Conservation (phyloP, 176 grass and related monocot species). For the Elymus sibiricus region DNA sequence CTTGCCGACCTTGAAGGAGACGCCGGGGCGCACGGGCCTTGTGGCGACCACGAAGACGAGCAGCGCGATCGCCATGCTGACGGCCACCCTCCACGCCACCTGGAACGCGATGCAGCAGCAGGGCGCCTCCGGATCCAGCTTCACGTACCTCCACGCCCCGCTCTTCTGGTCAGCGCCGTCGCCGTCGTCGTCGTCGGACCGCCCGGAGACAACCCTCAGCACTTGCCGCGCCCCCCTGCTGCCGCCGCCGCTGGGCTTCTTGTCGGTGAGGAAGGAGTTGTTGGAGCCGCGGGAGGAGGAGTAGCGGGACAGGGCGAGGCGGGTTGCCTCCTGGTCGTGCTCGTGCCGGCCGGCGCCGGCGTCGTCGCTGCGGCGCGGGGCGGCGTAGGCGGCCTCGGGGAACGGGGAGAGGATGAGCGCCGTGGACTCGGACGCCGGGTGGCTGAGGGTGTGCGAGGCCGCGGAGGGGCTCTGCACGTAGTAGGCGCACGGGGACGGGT, state of each 20-base stretch:
- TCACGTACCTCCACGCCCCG: constrained; percentile 65
- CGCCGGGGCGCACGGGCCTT: constrained; percentile 42
- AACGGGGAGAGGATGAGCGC: constrained; percentile 59
- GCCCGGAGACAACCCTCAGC: constrained; percentile 36
- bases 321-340: constrained; percentile 46
- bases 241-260: constrained; percentile 21
- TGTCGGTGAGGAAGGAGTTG: constrained; percentile 74
- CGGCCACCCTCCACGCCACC: constrained; percentile 66
- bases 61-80: constrained; percentile 57
- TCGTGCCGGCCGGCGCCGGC: not conserved
- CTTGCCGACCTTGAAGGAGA: constrained; percentile 52
- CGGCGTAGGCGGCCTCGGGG: constrained; percentile 38
- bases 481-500: constrained; percentile 67
- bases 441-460: constrained; percentile 63
- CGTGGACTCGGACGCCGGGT: constrained; percentile 57
- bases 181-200: not conserved
- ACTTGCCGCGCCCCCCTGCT: constrained; percentile 12
- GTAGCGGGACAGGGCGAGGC: constrained; percentile 78
- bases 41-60: constrained; percentile 83
- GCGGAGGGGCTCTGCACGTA: constrained; percentile 94
- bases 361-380: not conserved
- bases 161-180: constrained; percentile 6
- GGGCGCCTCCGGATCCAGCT: constrained; percentile 63
- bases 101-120: constrained; percentile 70
- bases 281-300: constrained; percentile 87